These are phyloP conservation scores for Scedosporium aurantiacum DNA, from an alignment of 2,329 filamentous ascomycete genomes.

Conservation along the genomic window DNA sequence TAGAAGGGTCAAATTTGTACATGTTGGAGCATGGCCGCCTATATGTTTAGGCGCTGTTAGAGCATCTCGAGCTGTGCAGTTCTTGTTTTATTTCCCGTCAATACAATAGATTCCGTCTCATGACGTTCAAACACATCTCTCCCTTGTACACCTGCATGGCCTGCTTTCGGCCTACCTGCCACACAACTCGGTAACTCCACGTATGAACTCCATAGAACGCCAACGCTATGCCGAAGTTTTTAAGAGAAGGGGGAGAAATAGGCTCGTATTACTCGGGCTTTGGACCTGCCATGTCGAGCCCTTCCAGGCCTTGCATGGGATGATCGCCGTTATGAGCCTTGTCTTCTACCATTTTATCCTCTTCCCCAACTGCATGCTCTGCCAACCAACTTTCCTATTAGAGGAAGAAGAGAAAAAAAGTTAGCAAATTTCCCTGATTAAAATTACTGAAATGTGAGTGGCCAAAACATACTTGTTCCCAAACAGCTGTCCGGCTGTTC, in stretches of 20 bases:
- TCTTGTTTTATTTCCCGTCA: neutral
- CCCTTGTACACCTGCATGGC: neutral
- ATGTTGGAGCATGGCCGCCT: slow-evolving; percentile 1
- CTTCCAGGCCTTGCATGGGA: slow-evolving; percentile 93
- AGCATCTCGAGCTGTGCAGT: neutral
- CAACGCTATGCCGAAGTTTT: slow-evolving; percentile 30
- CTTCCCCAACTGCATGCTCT: slow-evolving; percentile 76
- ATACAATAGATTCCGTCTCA: slow-evolving; percentile 1
- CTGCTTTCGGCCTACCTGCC: neutral
- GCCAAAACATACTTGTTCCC: slow-evolving; percentile 70
- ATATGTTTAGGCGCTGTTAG: neutral
- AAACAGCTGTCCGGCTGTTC: slow-evolving; percentile 86
- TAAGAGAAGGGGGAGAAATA: slow-evolving; percentile 17
- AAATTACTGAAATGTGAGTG: slow-evolving; percentile 1
- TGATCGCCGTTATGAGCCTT: slow-evolving; percentile 51
- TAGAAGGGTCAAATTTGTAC: slow-evolving; percentile 5
- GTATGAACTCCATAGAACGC: slow-evolving; percentile 23
- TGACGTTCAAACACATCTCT: neutral
- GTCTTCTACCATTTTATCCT: slow-evolving; percentile 23
- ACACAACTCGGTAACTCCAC: neutral
- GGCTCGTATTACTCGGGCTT: slow-evolving; percentile 50
- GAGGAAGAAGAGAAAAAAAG: slow-evolving; percentile 9
- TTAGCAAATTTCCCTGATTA: neutral
- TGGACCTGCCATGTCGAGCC: slow-evolving; percentile 86
- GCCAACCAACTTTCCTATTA: slow-evolving; percentile 83